Evolutionary conservation across 495 filamentous ascomycete genomes (phyloP), one percentile per base, ranked within the genome.

Genomic region (Aspergillus indologenus): DNA sequence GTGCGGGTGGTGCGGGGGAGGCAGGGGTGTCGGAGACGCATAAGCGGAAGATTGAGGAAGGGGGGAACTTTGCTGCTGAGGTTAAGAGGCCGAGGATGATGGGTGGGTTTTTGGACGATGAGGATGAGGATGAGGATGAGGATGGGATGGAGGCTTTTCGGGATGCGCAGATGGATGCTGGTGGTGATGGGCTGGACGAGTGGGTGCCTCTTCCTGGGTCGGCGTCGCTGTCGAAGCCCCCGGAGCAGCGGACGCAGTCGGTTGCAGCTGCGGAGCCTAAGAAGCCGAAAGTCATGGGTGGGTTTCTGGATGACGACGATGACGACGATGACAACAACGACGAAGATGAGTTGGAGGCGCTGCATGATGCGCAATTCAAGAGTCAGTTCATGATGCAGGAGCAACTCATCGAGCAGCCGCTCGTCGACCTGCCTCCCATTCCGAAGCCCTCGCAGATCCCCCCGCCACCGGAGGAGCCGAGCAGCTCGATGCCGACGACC

Each of bases 21-120:
- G 34, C 12, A 2, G 12, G 5, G 34, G 34, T 40, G 34, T 40
- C 2, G 34, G 34, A 74, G 29, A 45, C 66, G 23, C 66, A 74
- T 52, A 80, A 80, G 64, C 68, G 77, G 45, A 87, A 84, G 66
- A 78, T 75, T 53, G 71, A 75, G 44, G 73, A 75, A 71, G 63
- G 57, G 67, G 42, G 67, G 75, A 54, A 40, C 60, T 31, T 11
- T 40, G 34, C 34, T 40, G 51, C 71, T 21, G 68, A 76, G 63
- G 68, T 74, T 48, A 80, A 79, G 63, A 59, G 73, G 51, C 70
- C 68, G 53, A 78, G 67, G 58, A 71, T 73, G 4, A 61, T 78
- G 20, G 79, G 79, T 43, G 80, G 80, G 17, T 84, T 84, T 47
- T 49, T 81, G 44, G 73, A 72, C 17, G 70, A 72, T 40, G 70